Evolutionary conservation across 2,329 filamentous ascomycete genomes (phyloP), one percentile per base, ranked within the genome.

Genomic region (Coniochaeta sp.): DNA sequence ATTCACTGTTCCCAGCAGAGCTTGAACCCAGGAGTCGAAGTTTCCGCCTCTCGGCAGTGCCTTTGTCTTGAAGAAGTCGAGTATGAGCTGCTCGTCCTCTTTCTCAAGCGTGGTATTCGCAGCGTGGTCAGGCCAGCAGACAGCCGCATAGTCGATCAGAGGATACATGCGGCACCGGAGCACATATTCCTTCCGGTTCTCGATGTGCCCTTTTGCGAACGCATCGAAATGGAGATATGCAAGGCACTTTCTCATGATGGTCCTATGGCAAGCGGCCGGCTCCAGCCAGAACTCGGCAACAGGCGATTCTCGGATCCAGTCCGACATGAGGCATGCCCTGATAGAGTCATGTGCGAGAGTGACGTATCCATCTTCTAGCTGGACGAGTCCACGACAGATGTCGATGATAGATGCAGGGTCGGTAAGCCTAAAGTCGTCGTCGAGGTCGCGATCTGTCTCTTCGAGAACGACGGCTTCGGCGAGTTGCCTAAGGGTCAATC

Each of bases 391-490:
- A 5, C 64, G 64, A 52, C 64, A 69, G 14, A 68, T 65, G 8
- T 65, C 62, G 8, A 67, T 56, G 2, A 67, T 55, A 19, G 60
- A 38, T 1, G 63, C 22, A 3, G 61, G 63, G 28, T 68, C 59
- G 30, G 61, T 65, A 6, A 69, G 59, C n/a, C 65, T 61, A 47
- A 47, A 62, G 26, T 71, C 69, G 9, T 63, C 63, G 50, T 70
- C 64, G 8, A 71, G 64, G 17, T 59, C 36, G 6, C 47, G 59
- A 36, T 70, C 67, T 1, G 61, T 61, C 17, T 68, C 65, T 38
- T 68, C 63, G 8, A 71, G 59, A 7, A 69, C 64, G 14, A 70
- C 65, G 2, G 68, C 68, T 55, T 71, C 69, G 14, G 65, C 65
- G 10, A 71, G 64, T 56, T 70, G 67, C 1, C 44, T 22, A 1